A percentile compares a stretch with the other conserved stretches of the same genome.
phyloP scores from a whole-genome alignment of 805 yeast genomes.

The Candida ipomoeae region DNA sequence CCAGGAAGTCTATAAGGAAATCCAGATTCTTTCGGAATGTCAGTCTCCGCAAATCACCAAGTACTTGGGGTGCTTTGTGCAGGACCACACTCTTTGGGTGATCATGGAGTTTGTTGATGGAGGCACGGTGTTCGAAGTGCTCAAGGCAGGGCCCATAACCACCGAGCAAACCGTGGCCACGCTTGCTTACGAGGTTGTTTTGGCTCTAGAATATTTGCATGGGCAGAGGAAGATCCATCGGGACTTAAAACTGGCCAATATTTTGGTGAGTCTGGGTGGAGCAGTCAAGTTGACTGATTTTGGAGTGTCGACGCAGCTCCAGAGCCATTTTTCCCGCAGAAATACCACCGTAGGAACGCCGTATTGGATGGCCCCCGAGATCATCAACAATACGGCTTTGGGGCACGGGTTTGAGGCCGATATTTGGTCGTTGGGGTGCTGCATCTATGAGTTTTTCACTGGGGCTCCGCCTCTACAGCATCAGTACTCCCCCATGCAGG shows the following conservation, averaged over 20 bases:
- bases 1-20: slow-evolving; percentile 69
- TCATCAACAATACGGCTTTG: slow-evolving; percentile 49
- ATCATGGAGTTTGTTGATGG: slow-evolving; percentile 80
- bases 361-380: slow-evolving; percentile 65
- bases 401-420: slow-evolving; percentile 59
- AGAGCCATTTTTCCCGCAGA: slow-evolving; percentile 39
- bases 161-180: slow-evolving; percentile 50
- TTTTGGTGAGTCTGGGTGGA: slow-evolving; percentile 33
- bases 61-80: slow-evolving; percentile 68
- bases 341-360: slow-evolving; percentile 54
- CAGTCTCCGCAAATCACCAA: slow-evolving; percentile 57
- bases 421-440: slow-evolving; percentile 77
- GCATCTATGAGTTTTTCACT: slow-evolving; percentile 65
- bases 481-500: slow-evolving; percentile 40
- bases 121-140: slow-evolving; percentile 66
- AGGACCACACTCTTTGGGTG: slow-evolving; percentile 69
- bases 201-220: slow-evolving; percentile 66
- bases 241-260: slow-evolving; percentile 42
- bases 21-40: slow-evolving; percentile 65
- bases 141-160: slow-evolving; percentile 54
- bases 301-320: slow-evolving; percentile 43
- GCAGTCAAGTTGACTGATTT: slow-evolving; percentile 43
- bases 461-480: slow-evolving; percentile 64
- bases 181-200: slow-evolving; percentile 51
- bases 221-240: slow-evolving; percentile 71